Percentiles rank a stretch among this genome's conserved stretches.
Evolutionary conservation across 2,329 filamentous ascomycete species (phyloP).

Genomic region (Cladorrhinum sp.): DNA sequence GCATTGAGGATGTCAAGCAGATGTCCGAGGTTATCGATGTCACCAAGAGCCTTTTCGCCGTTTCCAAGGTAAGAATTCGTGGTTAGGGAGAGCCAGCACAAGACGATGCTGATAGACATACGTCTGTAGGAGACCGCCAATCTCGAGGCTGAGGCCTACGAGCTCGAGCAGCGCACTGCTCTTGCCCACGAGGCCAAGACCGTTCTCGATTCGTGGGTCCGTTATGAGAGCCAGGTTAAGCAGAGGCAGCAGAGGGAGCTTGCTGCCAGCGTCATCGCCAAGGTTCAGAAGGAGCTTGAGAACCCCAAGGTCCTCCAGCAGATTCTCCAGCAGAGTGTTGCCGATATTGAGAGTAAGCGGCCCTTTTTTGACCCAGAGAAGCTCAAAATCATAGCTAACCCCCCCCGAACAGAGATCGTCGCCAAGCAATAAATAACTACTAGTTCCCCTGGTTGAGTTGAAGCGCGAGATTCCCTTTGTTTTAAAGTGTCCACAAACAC

Average conservation of each 20-base stretch:
- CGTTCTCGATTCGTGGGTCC: conserved; percentile 97
- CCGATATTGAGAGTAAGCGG: conserved; percentile 88
- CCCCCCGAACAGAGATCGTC: conserved; percentile 55
- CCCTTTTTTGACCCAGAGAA: neutral
- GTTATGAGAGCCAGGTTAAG: conserved; percentile 98
- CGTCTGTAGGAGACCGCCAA: conserved; percentile 79
- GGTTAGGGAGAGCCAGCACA: neutral
- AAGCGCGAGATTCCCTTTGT: conserved; percentile 51
- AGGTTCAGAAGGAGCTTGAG: conserved; percentile 98
- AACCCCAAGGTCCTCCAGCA: conserved; percentile 96
- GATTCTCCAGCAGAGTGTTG: conserved; percentile 94
- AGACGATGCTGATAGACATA: neutral
- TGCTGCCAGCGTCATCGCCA: conserved; percentile 87
- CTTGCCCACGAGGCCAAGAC: conserved; percentile 89
- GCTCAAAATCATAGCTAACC: conserved; percentile 35
- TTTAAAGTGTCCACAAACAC: conserved; percentile 56
- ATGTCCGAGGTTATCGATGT: conserved; percentile 92
- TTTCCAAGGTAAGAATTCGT: conserved; percentile 76
- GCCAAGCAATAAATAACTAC: conserved; percentile 58
- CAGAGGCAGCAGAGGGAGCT: conserved; percentile 97
- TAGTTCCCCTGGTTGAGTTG: conserved; percentile 18
- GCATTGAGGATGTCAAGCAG: conserved; percentile 93
- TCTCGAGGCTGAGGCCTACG: conserved; percentile 93
- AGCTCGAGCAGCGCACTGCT: conserved; percentile 94
- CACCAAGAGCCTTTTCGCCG: conserved; percentile 94